A percentile compares a stretch with the other conserved stretches of the same genome.
Evolutionary conservation across 2,329 filamentous ascomycete genomes (phyloP).

Genomic region (Colletotrichum sp.): DNA sequence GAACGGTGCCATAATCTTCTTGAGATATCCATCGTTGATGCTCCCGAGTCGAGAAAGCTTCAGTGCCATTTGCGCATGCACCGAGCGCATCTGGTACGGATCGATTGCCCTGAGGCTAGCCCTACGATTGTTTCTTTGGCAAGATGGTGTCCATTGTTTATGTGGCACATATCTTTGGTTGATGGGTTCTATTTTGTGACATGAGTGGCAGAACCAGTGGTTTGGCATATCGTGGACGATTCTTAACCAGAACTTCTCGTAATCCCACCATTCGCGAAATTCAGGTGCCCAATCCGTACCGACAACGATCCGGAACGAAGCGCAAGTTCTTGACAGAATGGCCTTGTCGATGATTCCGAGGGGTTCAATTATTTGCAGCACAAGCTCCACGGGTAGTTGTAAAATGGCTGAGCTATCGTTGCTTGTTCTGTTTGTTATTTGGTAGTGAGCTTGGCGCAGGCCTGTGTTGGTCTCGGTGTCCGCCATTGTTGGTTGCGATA

Average conservation of each 20-base stretch:
- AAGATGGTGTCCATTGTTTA: neutral
- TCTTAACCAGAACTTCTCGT: neutral
- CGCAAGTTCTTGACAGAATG: neutral
- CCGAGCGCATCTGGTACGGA: neutral
- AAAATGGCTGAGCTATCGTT: neutral
- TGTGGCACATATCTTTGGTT: neutral
- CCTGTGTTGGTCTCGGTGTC: neutral
- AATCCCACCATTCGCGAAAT: fast-evolving
- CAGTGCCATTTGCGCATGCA: neutral
- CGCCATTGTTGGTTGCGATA: neutral
- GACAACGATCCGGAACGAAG: neutral
- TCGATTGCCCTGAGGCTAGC: neutral
- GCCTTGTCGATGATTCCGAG: neutral
- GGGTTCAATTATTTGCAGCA: neutral
- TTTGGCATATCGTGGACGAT: neutral
- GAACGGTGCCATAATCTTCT: neutral
- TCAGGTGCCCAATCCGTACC: neutral
- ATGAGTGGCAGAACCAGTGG: neutral
- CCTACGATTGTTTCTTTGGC: neutral
- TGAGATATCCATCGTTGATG: neutral
- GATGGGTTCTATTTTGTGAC: neutral
- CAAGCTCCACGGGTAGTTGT: neutral
- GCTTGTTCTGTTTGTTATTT: neutral
- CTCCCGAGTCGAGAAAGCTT: neutral
- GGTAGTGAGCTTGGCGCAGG: fast-evolving